Evolutionary conservation across 441 rosid species (phyloP).

Genomic region (Brassica balearica): DNA sequence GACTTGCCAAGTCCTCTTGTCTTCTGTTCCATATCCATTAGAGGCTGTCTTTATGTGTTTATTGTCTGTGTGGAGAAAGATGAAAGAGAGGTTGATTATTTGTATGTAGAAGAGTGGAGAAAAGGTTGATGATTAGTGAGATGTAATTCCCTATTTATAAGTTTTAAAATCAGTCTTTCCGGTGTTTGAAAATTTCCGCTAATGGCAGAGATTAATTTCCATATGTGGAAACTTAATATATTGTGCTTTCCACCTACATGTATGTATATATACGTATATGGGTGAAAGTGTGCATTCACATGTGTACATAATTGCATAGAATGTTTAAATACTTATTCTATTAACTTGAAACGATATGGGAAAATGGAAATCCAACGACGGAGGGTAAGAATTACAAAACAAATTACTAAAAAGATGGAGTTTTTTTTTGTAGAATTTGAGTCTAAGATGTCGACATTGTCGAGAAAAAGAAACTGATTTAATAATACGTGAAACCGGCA

Average conservation of each 20-base stretch:
- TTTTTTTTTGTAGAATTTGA: not conserved
- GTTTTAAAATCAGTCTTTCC: constrained; percentile 18
- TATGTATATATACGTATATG: constrained; percentile 6
- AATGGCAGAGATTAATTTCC: constrained; percentile 24
- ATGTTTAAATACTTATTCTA: not conserved
- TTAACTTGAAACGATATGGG: not conserved
- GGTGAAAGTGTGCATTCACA: constrained; percentile 11
- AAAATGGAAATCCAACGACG: not conserved
- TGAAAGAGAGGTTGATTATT: constrained; percentile 13
- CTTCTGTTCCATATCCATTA: constrained; percentile 39
- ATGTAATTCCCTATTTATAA: constrained; percentile 30
- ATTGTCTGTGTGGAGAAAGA: constrained; percentile 19
- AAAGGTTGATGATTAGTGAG: constrained; percentile 34
- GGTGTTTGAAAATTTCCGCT: constrained; percentile 26
- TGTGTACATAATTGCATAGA: not conserved
- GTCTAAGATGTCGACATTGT: constrained; percentile 12
- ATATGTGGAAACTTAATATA: constrained; percentile 18
- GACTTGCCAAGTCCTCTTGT: constrained; percentile 66
- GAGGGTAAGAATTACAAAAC: not conserved
- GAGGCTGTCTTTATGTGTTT: constrained; percentile 36
- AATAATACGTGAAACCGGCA: constrained; percentile 16
- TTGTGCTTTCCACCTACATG: constrained; percentile 9
- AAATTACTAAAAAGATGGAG: not conserved
- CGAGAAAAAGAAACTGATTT: not conserved
- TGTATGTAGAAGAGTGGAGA: constrained; percentile 34